These are phyloP conservation scores for Elsinoe perseae DNA, from an alignment of 2,329 filamentous ascomycete genomes.

Conservation along the genomic window DNA sequence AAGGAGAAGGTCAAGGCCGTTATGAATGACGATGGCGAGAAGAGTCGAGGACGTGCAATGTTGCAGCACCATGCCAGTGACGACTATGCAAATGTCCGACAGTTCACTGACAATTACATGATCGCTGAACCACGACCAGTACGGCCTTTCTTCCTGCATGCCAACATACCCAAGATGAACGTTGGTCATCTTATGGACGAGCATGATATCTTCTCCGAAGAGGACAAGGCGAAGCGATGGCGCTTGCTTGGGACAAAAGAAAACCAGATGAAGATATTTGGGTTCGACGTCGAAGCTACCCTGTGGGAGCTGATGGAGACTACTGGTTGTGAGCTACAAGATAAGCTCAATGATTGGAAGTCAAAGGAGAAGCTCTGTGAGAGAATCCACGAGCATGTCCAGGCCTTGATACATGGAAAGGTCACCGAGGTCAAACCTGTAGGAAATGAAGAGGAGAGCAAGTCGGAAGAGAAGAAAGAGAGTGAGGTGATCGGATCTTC, in stretches of 20 bases:
- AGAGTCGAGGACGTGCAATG: constrained; percentile 19
- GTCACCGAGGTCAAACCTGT: background rate
- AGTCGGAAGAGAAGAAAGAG: background rate
- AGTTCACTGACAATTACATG: constrained; percentile 12
- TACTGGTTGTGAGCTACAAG: constrained; percentile 21
- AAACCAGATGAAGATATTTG: constrained; percentile 22
- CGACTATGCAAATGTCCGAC: constrained; percentile 5
- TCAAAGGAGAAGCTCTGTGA: constrained; percentile 16
- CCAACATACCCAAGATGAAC: constrained; percentile 28
- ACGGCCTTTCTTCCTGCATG: constrained; percentile 24
- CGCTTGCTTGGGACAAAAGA: constrained; percentile 23
- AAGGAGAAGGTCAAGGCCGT: constrained; percentile 19
- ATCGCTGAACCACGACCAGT: background rate
- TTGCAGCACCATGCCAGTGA: constrained; percentile 21
- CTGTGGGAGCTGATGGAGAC: constrained; percentile 23
- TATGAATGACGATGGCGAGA: constrained; percentile 17
- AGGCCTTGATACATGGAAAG: constrained; percentile 4
- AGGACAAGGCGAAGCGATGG: constrained; percentile 19
- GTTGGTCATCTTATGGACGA: constrained; percentile 25
- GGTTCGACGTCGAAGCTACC: constrained; percentile 23
- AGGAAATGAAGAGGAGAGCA: background rate
- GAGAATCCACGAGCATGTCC: constrained; percentile 19
- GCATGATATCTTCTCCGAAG: constrained; percentile 21
- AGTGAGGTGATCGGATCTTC: background rate
- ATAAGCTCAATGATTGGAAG: constrained; percentile 21